A percentile compares a stretch with the other conserved stretches of the same genome.
Conservation (phyloP, 371 early-diverging fungal genomes). For the Mucor piriformis region DNA sequence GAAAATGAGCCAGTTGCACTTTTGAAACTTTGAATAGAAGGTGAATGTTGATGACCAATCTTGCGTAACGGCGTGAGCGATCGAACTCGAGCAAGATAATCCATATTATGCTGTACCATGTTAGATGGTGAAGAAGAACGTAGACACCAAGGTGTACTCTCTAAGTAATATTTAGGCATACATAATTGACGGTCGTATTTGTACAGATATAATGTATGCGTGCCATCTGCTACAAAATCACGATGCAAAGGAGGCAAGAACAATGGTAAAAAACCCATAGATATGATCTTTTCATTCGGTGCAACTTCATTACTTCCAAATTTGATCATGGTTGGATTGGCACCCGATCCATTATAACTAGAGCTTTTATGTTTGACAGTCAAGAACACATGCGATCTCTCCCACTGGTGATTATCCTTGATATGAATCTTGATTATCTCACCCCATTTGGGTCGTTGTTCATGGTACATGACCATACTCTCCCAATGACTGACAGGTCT, state of each 20-base stretch:
- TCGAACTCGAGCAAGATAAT: background rate
- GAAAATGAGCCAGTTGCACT: slow-evolving; percentile 22
- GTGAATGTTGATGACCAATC: slow-evolving; percentile 23
- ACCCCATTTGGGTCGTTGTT: slow-evolving; percentile 65
- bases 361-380: slow-evolving; percentile 59
- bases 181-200: slow-evolving; percentile 59
- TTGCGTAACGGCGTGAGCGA: background rate
- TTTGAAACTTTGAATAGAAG: slow-evolving; percentile 22
- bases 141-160: slow-evolving; percentile 39
- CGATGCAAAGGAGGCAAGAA: slow-evolving; percentile 52
- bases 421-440: slow-evolving; percentile 70
- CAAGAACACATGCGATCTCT: slow-evolving; percentile 65
- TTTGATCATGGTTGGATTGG: background rate
- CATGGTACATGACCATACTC: slow-evolving; percentile 69
- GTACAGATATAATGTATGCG: slow-evolving; percentile 66
- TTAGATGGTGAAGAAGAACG: slow-evolving; percentile 47
- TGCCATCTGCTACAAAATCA: slow-evolving; percentile 66
- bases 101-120: slow-evolving; percentile 16
- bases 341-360: slow-evolving; percentile 21
- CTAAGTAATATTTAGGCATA: slow-evolving; percentile 52
- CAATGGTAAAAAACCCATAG: slow-evolving; percentile 68
- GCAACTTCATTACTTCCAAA: background rate
- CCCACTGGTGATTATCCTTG: slow-evolving; percentile 46
- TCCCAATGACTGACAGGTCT: slow-evolving; percentile 54
- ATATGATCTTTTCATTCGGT: slow-evolving; percentile 43